phyloP scores from a whole-genome alignment of 441 rosid species.

The Populus hybrid region DNA sequence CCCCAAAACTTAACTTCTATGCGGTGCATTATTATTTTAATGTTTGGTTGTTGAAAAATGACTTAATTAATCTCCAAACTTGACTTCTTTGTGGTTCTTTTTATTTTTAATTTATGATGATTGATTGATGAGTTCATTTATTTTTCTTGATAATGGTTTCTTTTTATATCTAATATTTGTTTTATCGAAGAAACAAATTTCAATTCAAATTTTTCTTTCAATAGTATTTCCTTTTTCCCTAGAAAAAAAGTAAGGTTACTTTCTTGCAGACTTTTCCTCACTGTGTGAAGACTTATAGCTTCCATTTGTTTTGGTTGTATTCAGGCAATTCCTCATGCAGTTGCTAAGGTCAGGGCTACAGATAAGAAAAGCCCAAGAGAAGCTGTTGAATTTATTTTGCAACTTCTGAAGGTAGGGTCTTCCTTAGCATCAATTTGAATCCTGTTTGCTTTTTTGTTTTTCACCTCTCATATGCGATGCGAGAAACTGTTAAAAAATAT shows the following conservation, averaged over 20 bases:
- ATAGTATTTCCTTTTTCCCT: neutral
- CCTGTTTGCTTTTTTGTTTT: neutral
- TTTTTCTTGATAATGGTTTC: neutral
- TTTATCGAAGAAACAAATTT: neutral
- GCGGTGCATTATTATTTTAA: too few relatives aligned
- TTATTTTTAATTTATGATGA: neutral
- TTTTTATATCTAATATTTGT: neutral
- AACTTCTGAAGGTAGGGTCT: conserved; percentile 77
- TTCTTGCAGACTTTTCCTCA: neutral
- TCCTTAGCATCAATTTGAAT: conserved; percentile 2
- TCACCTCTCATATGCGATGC: neutral
- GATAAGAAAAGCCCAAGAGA: conserved; percentile 97
- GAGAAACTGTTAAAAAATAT: neutral
- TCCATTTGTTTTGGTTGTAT: conserved; percentile 19
- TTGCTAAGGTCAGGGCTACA: conserved; percentile 77
- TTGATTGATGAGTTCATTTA: neutral
- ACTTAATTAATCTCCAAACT: too few relatives aligned
- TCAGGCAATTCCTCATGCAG: conserved; percentile 95
- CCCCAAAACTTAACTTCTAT: too few relatives aligned
- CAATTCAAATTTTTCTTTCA: too few relatives aligned
- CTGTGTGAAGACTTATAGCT: conserved; percentile 3
- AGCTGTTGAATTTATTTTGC: conserved; percentile 97
- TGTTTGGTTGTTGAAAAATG: neutral
- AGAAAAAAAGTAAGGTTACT: neutral
- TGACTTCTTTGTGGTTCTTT: neutral